A percentile compares a stretch with the other conserved stretches of the same genome.
Conservation (phyloP, 164 flowering plant genomes). For the Vitis rupestris region DNA sequence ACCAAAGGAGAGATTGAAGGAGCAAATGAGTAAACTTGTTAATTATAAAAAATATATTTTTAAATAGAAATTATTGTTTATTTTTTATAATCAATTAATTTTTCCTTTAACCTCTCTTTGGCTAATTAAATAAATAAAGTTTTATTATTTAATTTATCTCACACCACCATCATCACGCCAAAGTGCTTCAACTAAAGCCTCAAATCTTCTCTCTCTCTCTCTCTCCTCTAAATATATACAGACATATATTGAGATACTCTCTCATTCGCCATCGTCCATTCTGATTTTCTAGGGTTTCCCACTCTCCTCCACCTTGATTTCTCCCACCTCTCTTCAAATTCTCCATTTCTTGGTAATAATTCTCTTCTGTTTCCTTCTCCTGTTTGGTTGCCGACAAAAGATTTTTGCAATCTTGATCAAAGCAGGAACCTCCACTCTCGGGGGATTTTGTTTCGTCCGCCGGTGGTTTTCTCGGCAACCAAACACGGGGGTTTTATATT, state of each 20-base stretch:
- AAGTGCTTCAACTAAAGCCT: no score
- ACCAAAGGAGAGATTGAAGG: no score
- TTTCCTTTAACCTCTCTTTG: no score
- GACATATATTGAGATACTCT: not conserved
- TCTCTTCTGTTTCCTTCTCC: not conserved
- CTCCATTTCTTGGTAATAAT: not conserved
- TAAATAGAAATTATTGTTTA: no score
- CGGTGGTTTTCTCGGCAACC: no score
- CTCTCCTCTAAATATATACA: not conserved
- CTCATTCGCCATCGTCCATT: not conserved
- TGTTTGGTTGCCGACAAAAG: not conserved
- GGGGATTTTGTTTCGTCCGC: no score
- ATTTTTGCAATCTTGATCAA: no score
- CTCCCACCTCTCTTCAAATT: not conserved
- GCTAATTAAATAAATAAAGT: no score
- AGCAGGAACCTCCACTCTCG: not conserved
- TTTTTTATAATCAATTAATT: not conserved
- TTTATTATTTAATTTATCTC: no score
- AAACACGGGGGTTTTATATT: not conserved
- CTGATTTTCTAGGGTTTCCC: slow-evolving; percentile 9
- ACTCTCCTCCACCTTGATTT: not conserved
- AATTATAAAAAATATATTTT: no score
- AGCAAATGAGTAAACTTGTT: no score
- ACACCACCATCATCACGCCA: no score
- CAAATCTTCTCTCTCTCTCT: not conserved